A percentile compares a stretch with the other conserved stretches of the same genome.
phyloP scores from a whole-genome alignment of 2,329 filamentous ascomycete species.

The Aspergillus fumigatiaffinis region DNA sequence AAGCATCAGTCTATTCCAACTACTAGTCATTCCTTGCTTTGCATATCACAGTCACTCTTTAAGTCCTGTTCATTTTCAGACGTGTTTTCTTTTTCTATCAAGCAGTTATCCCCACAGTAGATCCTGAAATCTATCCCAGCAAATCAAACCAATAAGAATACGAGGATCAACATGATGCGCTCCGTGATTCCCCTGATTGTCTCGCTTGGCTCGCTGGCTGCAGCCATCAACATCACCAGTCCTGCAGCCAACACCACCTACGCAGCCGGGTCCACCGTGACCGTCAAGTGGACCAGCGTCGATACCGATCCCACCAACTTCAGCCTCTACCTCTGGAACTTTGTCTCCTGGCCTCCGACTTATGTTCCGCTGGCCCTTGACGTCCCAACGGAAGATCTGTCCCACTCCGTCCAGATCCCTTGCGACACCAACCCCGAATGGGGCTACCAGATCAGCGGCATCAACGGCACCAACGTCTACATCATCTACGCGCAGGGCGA shows the following conservation, averaged over 20 bases:
- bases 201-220: constrained; percentile 16
- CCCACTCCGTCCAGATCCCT: constrained; percentile 35
- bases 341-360: constrained; percentile 43
- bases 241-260: constrained; percentile 37
- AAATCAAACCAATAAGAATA: background rate
- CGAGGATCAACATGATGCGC: constrained; percentile 3
- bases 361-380: constrained; percentile 37
- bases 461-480: constrained; percentile 46
- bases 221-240: constrained; percentile 22
- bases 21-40: background rate
- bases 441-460: constrained; percentile 45
- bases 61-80: background rate
- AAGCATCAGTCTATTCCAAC: background rate
- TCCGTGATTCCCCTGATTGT: constrained; percentile 9
- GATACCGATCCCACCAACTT: constrained; percentile 40
- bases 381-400: constrained; percentile 31
- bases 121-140: background rate
- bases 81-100: background rate
- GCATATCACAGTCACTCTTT: background rate
- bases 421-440: constrained; percentile 34
- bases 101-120: no score
- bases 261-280: constrained; percentile 31
- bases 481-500: constrained; percentile 43
- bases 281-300: constrained; percentile 37
- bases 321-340: constrained; percentile 45